Evolutionary conservation across 108 stramenopile species (phyloP), one percentile per base, ranked within the genome.

Genomic region (Aurantiochytrium sp.): DNA sequence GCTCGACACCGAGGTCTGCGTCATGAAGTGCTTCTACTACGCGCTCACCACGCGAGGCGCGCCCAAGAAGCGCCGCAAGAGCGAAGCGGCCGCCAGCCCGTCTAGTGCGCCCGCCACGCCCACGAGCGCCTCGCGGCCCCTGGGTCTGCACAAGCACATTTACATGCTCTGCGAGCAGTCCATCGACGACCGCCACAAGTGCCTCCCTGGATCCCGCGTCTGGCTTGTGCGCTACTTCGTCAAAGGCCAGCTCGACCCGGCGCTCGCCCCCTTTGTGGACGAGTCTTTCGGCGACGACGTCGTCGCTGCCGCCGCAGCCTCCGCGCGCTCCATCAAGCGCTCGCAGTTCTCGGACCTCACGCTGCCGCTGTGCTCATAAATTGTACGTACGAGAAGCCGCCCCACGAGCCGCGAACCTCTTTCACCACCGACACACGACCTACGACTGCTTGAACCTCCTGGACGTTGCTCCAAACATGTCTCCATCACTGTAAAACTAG

Each of bases 151-250:
- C 45, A 81, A 81, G 73, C 73, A 81, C 45, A 81, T 81, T 41
- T 81, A 81, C 39, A 81, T 81, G 73, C 73, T 81, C 24, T 81
- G 73, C 73, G 73, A 81, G 42, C 73, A 81, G 45, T 48, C 73
- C 21, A 48, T 81, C 42, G 73, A 81, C 8, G 30, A 81, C 19
- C 39, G 73, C 12, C 73, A 81, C 73, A 81, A 81, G 21, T 41
- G 39, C 24, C 73, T 81, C 12, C 42, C 39, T 12, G 73, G 73
- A 0, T 12, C 42, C 24, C 39, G 30, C 21, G 73, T 81, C 6
- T 81, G 73, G 73, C 73, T 81, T 81, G 73, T 81, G 45, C 21
- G 73, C n/a, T 81, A 81, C 73, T 81, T 81, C 32, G 1, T 81
- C 45, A 81, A 81, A 24, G 73, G 73, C 24, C 15, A 81, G 36